A percentile compares a stretch with the other conserved stretches of the same genome.
Conservation (phyloP, 805 yeast genomes). For the Lipomyces anomalus region DNA sequence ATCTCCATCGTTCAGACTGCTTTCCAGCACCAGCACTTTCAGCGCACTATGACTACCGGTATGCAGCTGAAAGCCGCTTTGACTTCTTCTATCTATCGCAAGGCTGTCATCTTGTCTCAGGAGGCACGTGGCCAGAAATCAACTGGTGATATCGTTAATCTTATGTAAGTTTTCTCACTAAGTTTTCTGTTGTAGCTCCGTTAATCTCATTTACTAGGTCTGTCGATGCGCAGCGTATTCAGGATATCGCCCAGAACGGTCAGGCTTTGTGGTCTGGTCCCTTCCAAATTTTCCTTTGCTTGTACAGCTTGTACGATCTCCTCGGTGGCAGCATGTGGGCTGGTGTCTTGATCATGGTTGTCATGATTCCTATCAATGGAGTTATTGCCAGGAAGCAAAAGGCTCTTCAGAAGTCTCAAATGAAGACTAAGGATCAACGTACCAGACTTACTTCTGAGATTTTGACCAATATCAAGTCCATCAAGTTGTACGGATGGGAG, state of each 20-base stretch:
- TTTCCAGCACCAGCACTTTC: conserved; percentile 61
- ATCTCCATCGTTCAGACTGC: conserved; percentile 57
- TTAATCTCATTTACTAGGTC: no score
- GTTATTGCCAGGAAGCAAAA: conserved; percentile 62
- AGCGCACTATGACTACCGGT: conserved; percentile 49
- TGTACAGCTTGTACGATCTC: conserved; percentile 63
- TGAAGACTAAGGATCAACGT: conserved; percentile 90
- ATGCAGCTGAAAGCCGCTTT: conserved; percentile 61
- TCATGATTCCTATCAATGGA: conserved; percentile 81
- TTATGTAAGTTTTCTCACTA: no score
- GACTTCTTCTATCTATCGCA: conserved; percentile 61
- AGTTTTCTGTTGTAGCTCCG: no score
- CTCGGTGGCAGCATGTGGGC: conserved; percentile 88
- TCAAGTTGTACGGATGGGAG: conserved; percentile 96
- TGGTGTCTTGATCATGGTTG: conserved; percentile 72
- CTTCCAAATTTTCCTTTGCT: conserved; percentile 74
- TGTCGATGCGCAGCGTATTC: conserved; percentile 65
- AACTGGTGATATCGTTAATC: conserved; percentile 75
- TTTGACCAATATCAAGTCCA: conserved; percentile 82
- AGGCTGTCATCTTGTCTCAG: conserved; percentile 62
- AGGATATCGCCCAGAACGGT: conserved; percentile 64
- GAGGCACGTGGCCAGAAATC: conserved; percentile 55
- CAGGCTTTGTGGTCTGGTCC: conserved; percentile 92
- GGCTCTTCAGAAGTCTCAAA: conserved; percentile 71
- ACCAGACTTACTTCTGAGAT: conserved; percentile 84